Evolutionary conservation across 345 rosid genomes (phyloP).

Genomic region (Brassica napus): Da-Ae NC_063440.1:24448501-24449000

Average conservation of each 20-base stretch:
- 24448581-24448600: slow-evolving; percentile 21
- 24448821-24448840: background rate
- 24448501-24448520: slow-evolving; percentile 80
- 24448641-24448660: slow-evolving; percentile 22
- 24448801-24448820: background rate
- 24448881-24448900: background rate
- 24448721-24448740: background rate
- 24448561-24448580: slow-evolving; percentile 4
- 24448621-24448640: slow-evolving; percentile 6
- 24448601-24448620: slow-evolving; percentile 25
- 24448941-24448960: background rate
- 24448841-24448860: background rate
- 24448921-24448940: background rate
- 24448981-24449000: slow-evolving; percentile 28
- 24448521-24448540: slow-evolving; percentile 71
- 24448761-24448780: background rate
- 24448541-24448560: slow-evolving; percentile 37
- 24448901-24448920: background rate
- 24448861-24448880: background rate
- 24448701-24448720: slow-evolving; percentile 5
- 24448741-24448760: background rate
- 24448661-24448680: slow-evolving; percentile 18
- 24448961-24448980: background rate
- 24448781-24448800: background rate
- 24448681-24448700: slow-evolving; percentile 3